These are phyloP conservation scores for Dioscorea alata DNA, from an alignment of 106 monocot genomes.

Conservation along the genomic window DNA sequence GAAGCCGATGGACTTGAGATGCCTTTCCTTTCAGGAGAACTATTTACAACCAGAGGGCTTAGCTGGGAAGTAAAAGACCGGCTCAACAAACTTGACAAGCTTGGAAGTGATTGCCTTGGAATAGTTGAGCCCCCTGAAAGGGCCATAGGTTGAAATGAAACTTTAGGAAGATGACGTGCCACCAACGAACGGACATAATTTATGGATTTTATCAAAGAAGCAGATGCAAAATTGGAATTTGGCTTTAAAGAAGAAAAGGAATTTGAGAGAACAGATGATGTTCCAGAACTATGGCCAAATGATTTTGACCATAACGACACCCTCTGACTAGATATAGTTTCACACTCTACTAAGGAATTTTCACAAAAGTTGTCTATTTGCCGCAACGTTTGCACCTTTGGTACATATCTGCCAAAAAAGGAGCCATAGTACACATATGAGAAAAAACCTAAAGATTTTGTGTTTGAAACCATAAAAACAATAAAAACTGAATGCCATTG, in stretches of 20 bases:
- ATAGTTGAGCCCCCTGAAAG: constrained; percentile 40
- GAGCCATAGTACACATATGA: not conserved
- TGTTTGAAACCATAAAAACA: not conserved
- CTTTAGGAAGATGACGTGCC: constrained; percentile 72
- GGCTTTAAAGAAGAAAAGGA: constrained; percentile 12
- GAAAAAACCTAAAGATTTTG: not conserved
- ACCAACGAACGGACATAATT: constrained; percentile 91
- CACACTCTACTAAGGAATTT: constrained; percentile 64
- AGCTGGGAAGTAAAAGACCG: constrained; percentile 62
- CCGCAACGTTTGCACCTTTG: constrained; percentile 66
- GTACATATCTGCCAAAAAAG: constrained; percentile 65
- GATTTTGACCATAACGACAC: constrained; percentile 32
- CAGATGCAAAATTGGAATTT: constrained; percentile 59
- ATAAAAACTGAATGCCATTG: not conserved
- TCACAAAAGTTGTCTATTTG: constrained; percentile 86
- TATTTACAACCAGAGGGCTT: constrained; percentile 42
- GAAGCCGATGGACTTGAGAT: constrained; percentile 25
- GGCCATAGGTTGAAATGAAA: constrained; percentile 66
- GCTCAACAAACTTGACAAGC: constrained; percentile 59
- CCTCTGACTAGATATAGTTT: constrained; percentile 35
- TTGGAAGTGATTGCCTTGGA: constrained; percentile 60
- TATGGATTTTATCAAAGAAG: constrained; percentile 81
- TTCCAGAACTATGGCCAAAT: constrained; percentile 24
- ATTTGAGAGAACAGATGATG: constrained; percentile 27
- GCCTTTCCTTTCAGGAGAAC: constrained; percentile 42